Conservation (phyloP, 345 rosid genomes). For the Eucalyptus lansdowneana region DNA sequence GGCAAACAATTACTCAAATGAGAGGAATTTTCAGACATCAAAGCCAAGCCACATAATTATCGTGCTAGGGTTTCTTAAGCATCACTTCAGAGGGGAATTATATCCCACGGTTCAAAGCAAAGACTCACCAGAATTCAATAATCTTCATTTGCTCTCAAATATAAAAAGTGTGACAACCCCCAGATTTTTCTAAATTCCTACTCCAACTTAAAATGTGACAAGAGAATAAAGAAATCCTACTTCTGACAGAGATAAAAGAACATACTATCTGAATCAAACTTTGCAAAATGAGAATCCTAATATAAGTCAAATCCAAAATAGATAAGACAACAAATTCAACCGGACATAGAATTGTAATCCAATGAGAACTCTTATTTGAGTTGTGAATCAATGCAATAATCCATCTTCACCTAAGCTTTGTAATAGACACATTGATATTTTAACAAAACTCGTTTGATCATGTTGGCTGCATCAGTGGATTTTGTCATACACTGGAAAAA, state of each 20-base stretch:
- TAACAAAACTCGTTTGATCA: background rate
- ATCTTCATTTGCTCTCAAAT: background rate
- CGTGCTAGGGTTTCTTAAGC: background rate
- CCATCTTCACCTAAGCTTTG: background rate
- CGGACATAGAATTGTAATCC: background rate
- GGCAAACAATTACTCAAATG: background rate
- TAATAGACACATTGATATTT: background rate
- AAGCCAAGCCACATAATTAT: background rate
- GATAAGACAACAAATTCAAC: background rate
- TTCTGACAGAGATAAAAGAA: background rate
- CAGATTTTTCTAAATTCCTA: background rate
- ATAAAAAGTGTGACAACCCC: background rate
- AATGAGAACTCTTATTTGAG: background rate
- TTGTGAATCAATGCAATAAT: background rate
- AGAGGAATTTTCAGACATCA: background rate
- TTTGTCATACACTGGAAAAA: background rate
- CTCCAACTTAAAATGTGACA: background rate
- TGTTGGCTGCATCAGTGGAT: background rate
- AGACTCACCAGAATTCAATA: background rate
- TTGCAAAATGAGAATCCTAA: background rate
- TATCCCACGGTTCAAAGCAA: background rate
- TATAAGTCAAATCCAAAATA: background rate
- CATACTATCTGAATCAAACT: background rate
- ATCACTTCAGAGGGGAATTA: background rate
- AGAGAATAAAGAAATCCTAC: background rate